Base-by-base conservation (phyloP, 805 yeast genomes). In the Starmerella sp. region DNA sequence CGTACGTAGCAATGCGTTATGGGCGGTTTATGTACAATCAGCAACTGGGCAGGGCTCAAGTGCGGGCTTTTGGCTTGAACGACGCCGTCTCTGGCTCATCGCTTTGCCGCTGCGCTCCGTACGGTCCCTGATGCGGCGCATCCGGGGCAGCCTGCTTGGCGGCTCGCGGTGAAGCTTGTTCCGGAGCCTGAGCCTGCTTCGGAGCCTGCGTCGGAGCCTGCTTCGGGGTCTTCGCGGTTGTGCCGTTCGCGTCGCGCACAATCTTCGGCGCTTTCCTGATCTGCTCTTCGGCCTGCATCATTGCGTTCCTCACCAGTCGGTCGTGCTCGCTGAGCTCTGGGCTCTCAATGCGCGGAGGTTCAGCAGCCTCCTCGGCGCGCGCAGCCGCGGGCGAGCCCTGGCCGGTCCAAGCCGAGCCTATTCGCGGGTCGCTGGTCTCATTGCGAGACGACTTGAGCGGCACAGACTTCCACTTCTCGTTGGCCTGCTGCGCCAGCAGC, bases 401-500 rank as follows among this genome's bases (percentile, higher is more conserved):
- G 32, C 61, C 62, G 5, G 54, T 37, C 65, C 65, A 62, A 2
- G 65, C 62, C 14, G 61, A 41, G 10, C 31, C 53, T 4, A 62
- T 15, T 2, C 65, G 54, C 13, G 59, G 60, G 48, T 62, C 65
- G 6, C 34, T 32, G 2, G 42, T 32, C 2, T 37, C 31, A 5
- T 39, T 14, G 9, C 34, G 17, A 3, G 43, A 14, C 2, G 56
- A 39, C 22, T 54, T 56, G n/a, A 70, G 62, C 2, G 74, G 73
- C 9, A 68, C 60, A 15, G 67, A 57, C 30, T 56, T 58, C 75
- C 75, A 71, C 36, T 66, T 61, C 41, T 61, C 58, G 32, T 72
- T 71, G 11, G 74, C 74, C 44, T 74, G 74, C 50, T 68, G 67
- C 4, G 81, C 80, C 60, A 80, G 69, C 9, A 73, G 60, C 64